phyloP scores from a whole-genome alignment of 169 alveolate genomes.

The Plasmodium sp. region DNA sequence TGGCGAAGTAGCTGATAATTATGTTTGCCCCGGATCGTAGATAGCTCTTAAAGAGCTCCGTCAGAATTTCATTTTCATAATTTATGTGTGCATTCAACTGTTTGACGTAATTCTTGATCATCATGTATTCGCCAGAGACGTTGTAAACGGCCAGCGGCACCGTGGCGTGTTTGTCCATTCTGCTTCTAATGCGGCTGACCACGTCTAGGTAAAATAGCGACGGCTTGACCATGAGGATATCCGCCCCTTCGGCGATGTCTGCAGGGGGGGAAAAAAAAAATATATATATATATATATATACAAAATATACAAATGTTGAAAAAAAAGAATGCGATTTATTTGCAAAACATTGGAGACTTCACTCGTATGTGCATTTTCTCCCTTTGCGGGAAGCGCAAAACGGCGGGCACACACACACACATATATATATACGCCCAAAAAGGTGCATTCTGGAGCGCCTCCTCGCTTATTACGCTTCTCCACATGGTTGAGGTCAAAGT shows the following conservation, averaged over 20 bases:
- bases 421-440: background rate
- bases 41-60: constrained; percentile 87
- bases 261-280: constrained; percentile 4
- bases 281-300: background rate
- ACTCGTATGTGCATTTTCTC: background rate
- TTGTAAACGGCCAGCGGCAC: constrained; percentile 81
- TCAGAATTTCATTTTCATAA: constrained; percentile 86
- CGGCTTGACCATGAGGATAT: constrained; percentile 82
- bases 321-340: background rate
- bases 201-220: constrained; percentile 78
- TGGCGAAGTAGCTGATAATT: constrained; percentile 89
- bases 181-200: constrained; percentile 70
- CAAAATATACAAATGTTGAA: background rate
- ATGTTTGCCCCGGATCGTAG: constrained; percentile 92
- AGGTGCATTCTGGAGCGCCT: background rate
- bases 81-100: constrained; percentile 47
- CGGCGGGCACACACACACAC: background rate
- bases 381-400: background rate
- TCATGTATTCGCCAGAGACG: constrained; percentile 82
- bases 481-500: constrained; percentile 66
- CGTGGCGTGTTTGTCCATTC: constrained; percentile 47
- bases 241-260: constrained; percentile 83
- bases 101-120: constrained; percentile 78
- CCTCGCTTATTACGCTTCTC: constrained; percentile 48
- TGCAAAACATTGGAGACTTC: background rate